Evolutionary conservation across 208 protist genomes (phyloP), one percentile per base, ranked within the genome.

Genomic region (Herpetomonas tarakana): DNA sequence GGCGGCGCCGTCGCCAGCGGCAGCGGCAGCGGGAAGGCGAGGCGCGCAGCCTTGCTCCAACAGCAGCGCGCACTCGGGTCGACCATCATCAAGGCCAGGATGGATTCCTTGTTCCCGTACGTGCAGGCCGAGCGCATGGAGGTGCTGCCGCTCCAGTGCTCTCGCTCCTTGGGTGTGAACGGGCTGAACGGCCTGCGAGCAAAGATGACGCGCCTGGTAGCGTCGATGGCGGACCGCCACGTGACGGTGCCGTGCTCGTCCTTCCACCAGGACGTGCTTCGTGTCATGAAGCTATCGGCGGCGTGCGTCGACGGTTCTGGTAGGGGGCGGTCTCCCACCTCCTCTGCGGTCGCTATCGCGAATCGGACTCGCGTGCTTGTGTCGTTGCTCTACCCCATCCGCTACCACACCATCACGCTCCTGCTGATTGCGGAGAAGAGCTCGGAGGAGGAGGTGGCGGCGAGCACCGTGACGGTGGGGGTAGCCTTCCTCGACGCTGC

Each of bases 61-160:
- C 50, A 53, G 6, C 19, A 26, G 28, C 44, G 30, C 21, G 50
- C 53, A 14, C 35, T 41, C 35, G 71, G 65, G 6, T 46, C 56
- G 57, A 50, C 68, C 2, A 47, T 74, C 25, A 71, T 86, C 28
- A 59, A 41, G 18, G 62, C 76, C 9, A 65, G 65, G 35, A 65
- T 84, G 16, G 80, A 90, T 63, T 78, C 73, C 24, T 66, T 92
- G 19, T 67, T 90, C 16, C 68, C 65, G 28, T 83, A 83, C 28
- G 57, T 86, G 7, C 73, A 68, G 2, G 31, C 71, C 16, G 47
- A 44, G 11, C 71, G 82, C 68, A 81, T 66, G 3, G 65, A 81
- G 46, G 58, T 73, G 11, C 58, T 92, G 25, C 65, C 70, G 47
- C 62, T 91, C 52, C 38, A 39, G 24, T 71, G 67, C 19, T 74